Evolutionary conservation across 2,329 filamentous ascomycete species (phyloP), one percentile per base, ranked within the genome.

Genomic region (Paraphaeosphaeria minitans): DNA sequence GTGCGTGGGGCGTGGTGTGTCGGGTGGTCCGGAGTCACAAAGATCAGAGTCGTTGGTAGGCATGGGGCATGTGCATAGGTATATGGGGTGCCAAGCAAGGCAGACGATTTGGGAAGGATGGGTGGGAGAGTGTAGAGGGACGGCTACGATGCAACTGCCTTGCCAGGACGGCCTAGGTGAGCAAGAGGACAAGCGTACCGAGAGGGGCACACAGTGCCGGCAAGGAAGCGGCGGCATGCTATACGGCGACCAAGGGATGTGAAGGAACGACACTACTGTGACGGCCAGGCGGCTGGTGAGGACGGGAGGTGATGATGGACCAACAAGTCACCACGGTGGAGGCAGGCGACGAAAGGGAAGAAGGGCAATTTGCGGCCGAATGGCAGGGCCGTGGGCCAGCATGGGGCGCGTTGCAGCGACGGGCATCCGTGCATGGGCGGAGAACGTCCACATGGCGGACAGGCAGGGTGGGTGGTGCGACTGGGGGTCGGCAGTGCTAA

Each of bases 31-130:
- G 61, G 53, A 56, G 64, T 67, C 42, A 64, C 63, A 64, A 56
- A 66, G 65, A 66, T 65, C 58, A 60, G 63, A 57, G 58, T 57
- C 61, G 62, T 59, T 42, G 50, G 62, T 53, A 53, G 59, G 50
- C 63, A 58, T 65, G 68, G 64, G 68, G 55, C 56, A 66, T 68
- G 50, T 71, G 68, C 66, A 68, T 69, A 75, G 66, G 73, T 76
- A 75, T 75, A 76, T 75, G 65, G 61, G 50, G 51, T 67, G 73
- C 74, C 73, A 76, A 76, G 74, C 72, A 59, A 71, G 71, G 66
- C 70, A 67, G 65, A 74, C 69, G 61, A 57, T 74, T 71, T 65
- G 59, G 71, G 72, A 67, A 71, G 71, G 63, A 67, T 69, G 64
- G 68, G 65, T 70, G 65, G 70, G 67, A 66, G 67, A 68, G 67